phyloP scores from a whole-genome alignment of 306 rosid species.

The Carpinus viminea region DNA sequence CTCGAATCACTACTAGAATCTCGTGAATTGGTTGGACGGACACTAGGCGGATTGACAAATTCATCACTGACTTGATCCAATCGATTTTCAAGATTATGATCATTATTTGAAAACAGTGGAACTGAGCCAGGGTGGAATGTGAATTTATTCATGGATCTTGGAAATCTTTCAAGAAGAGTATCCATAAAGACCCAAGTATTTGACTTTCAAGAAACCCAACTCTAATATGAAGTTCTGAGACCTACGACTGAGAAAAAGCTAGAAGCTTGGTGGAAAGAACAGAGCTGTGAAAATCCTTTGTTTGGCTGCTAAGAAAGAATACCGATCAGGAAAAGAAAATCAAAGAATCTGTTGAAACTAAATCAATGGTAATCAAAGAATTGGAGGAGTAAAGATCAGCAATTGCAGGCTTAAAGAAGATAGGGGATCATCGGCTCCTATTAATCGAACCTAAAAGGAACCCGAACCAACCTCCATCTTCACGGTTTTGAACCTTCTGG shows the following conservation, averaged over 20 bases:
- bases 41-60: conserved; percentile 23
- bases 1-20: conserved; percentile 7
- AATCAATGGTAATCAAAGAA: background rate
- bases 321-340: background rate
- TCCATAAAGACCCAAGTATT: conserved; percentile 37
- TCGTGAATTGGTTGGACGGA: conserved; percentile 26
- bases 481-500: conserved; percentile 24
- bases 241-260: background rate
- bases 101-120: conserved; percentile 28
- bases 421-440: conserved; percentile 1
- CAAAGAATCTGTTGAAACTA: background rate
- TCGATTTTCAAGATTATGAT: conserved; percentile 24
- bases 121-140: conserved; percentile 36
- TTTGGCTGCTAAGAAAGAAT: background rate
- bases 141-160: conserved; percentile 37
- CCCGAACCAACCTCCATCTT: background rate
- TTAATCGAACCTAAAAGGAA: background rate
- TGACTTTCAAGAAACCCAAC: conserved; percentile 3
- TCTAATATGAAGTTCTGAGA: background rate
- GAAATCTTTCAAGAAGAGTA: conserved; percentile 35
- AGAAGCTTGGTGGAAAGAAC: too few species aligned
- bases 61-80: conserved; percentile 35
- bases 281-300: background rate
- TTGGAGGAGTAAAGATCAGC: background rate
- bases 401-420: conserved; percentile 1